Conservation (phyloP, 2,329 filamentous ascomycete genomes). For the Hirsutella thompsonii region DNA sequence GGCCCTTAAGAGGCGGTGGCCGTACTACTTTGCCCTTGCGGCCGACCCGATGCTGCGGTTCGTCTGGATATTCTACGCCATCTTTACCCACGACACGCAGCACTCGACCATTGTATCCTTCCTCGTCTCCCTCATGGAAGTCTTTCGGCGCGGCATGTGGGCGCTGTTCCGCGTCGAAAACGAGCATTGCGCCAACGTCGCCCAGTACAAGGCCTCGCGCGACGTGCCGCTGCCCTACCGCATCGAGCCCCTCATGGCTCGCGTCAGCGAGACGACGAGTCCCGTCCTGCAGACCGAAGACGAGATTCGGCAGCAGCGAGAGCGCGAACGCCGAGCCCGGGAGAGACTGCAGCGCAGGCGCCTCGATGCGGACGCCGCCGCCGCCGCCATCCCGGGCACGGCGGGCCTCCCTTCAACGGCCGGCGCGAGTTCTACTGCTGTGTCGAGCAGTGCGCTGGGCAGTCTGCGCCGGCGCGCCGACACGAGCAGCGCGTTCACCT, state of each 20-base stretch:
- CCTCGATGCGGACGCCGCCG: no score
- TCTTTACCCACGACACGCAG: constrained; percentile 67
- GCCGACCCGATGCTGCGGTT: constrained; percentile 79
- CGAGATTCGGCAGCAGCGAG: constrained; percentile 3
- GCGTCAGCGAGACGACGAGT: constrained; percentile 21
- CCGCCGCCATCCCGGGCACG: no score
- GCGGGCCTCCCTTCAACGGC: no score
- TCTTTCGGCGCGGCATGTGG: constrained; percentile 82
- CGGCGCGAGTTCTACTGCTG: constrained; percentile 9
- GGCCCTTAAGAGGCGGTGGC: constrained; percentile 65
- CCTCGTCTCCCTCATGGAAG: constrained; percentile 62
- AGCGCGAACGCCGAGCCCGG: not conserved
- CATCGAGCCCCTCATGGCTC: constrained; percentile 34
- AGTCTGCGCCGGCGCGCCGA: constrained; percentile 19
- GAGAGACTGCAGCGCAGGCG: not conserved
- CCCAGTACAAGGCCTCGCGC: constrained; percentile 76
- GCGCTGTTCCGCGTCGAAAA: constrained; percentile 91
- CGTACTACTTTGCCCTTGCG: constrained; percentile 78
- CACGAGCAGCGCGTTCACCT: constrained; percentile 19
- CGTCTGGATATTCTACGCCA: constrained; percentile 87
- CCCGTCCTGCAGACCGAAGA: constrained; percentile 8
- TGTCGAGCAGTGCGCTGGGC: constrained; percentile 10
- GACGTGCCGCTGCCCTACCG: constrained; percentile 80
- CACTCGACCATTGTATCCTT: constrained; percentile 79
- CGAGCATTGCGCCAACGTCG: constrained; percentile 89